Percentiles rank a stretch among this genome's conserved stretches.
phyloP scores from a whole-genome alignment of 441 rosid species.

The Rhodomyrtus psidioides region DNA sequence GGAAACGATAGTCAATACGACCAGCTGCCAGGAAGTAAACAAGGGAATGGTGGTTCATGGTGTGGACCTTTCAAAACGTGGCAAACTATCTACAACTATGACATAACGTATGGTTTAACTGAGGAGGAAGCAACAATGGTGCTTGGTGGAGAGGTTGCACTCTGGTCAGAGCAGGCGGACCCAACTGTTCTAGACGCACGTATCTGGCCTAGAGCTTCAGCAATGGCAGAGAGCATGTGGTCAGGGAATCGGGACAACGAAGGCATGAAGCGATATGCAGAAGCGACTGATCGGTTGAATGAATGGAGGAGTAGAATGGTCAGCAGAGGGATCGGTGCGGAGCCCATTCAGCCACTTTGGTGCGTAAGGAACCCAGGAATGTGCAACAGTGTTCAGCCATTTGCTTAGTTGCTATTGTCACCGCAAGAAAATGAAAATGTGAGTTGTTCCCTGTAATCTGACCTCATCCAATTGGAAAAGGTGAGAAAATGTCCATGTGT shows the following conservation, averaged over 20 bases:
- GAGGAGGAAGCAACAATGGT: slow-evolving; percentile 63
- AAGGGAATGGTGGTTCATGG: slow-evolving; percentile 48
- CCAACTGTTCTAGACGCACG: slow-evolving; percentile 50
- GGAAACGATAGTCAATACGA: slow-evolving; percentile 67
- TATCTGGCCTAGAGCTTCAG: slow-evolving; percentile 79
- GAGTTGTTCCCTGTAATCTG: background rate
- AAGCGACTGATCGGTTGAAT: slow-evolving; percentile 62
- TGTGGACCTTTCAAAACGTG: slow-evolving; percentile 86
- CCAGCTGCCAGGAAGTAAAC: slow-evolving; percentile 10
- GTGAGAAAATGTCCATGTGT: background rate
- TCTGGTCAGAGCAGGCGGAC: slow-evolving; percentile 92
- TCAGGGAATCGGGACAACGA: slow-evolving; percentile 63
- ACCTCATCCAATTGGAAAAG: background rate
- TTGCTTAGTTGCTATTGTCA: background rate
- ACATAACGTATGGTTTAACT: slow-evolving; percentile 49
- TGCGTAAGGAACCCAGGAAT: slow-evolving; percentile 69
- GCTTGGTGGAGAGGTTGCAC: slow-evolving; percentile 78
- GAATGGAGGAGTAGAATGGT: slow-evolving; percentile 87
- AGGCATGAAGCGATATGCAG: slow-evolving; percentile 57
- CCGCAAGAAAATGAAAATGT: background rate
- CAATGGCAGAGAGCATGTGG: slow-evolving; percentile 78
- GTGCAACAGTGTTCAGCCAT: slow-evolving; percentile 49
- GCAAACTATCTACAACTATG: slow-evolving; percentile 74
- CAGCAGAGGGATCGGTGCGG: slow-evolving; percentile 62
- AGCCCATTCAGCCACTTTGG: slow-evolving; percentile 87